phyloP scores from a whole-genome alignment of 2,329 filamentous ascomycete genomes.

The Verticillium nonalfalfae region DNA sequence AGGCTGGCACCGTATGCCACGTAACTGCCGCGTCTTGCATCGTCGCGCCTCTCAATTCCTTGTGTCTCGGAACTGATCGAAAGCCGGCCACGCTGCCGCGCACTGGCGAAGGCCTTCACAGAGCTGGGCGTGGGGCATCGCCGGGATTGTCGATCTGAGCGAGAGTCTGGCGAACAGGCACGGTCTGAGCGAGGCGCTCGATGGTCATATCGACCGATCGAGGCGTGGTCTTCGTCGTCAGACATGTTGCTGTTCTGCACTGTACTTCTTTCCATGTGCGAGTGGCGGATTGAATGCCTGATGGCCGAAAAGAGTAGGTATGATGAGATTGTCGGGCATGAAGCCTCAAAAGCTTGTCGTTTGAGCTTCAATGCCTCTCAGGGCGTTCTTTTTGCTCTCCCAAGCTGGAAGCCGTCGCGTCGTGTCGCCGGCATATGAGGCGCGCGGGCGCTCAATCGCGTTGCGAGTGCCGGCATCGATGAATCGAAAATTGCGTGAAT shows the following conservation, averaged over 20 bases:
- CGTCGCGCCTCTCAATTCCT: slow-evolving; percentile 47
- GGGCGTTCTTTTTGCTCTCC: not conserved
- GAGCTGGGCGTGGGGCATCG: slow-evolving; percentile 74
- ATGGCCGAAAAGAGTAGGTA: not conserved
- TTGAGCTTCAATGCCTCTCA: not conserved
- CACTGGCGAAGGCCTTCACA: slow-evolving; percentile 92
- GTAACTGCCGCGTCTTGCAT: slow-evolving; percentile 38
- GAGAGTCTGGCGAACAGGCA: not conserved
- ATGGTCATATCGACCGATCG: not conserved
- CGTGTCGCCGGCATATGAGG: not conserved
- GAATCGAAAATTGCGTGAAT: not conserved
- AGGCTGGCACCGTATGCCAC: slow-evolving; percentile 56
- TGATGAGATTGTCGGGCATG: not conserved
- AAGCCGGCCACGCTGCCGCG: slow-evolving; percentile 75
- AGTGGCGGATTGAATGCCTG: not conserved
- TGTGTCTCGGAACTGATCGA: slow-evolving; percentile 45
- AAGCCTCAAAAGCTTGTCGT: not conserved
- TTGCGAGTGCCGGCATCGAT: not conserved
- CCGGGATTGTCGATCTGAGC: not conserved
- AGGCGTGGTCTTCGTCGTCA: not conserved
- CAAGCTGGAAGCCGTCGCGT: not conserved
- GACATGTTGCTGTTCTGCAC: not conserved
- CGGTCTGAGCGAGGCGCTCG: not conserved
- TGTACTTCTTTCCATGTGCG: not conserved
- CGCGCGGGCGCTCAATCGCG: not conserved